Conservation (phyloP, 192 early-diverging fungal species). For the Funneliformis mosseae region DNA sequence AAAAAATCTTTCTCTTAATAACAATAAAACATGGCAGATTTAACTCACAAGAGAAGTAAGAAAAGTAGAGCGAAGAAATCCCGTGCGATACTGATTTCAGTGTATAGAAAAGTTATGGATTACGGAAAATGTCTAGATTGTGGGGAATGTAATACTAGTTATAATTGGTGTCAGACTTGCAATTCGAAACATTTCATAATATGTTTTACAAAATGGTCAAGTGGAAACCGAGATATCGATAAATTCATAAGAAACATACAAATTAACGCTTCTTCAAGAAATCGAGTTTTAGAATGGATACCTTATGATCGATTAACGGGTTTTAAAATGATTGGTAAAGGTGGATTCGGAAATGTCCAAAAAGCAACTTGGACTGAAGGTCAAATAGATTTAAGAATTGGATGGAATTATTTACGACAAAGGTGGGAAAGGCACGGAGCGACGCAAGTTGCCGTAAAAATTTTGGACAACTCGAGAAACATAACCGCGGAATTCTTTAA, state of each 20-base stretch:
- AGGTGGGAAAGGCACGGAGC: background rate
- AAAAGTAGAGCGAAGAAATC: no score
- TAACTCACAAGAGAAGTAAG: no score
- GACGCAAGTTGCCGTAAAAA: conserved; percentile 6
- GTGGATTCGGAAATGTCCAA: conserved; percentile 18
- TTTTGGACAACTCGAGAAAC: background rate
- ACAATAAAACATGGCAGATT: no score
- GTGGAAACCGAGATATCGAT: conserved; percentile 18
- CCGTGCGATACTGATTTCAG: no score
- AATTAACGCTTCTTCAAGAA: background rate
- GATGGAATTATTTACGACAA: background rate
- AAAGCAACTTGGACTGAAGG: conserved; percentile 21
- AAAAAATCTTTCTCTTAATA: no score
- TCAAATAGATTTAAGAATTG: conserved; percentile 11
- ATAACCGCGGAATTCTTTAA: background rate
- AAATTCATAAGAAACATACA: conserved; percentile 1
- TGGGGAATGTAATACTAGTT: background rate
- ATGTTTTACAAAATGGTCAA: conserved; percentile 1
- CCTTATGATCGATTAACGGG: background rate
- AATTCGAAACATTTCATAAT: background rate
- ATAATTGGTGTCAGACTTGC: conserved; percentile 16
- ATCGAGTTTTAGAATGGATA: conserved; percentile 16
- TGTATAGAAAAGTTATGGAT: background rate
- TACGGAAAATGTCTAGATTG: background rate
- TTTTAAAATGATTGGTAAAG: background rate